A percentile compares a stretch with the other conserved stretches of the same genome.
phyloP scores from a whole-genome alignment of 495 filamentous ascomycete genomes.

The Aspergillus avenaceus region DNA sequence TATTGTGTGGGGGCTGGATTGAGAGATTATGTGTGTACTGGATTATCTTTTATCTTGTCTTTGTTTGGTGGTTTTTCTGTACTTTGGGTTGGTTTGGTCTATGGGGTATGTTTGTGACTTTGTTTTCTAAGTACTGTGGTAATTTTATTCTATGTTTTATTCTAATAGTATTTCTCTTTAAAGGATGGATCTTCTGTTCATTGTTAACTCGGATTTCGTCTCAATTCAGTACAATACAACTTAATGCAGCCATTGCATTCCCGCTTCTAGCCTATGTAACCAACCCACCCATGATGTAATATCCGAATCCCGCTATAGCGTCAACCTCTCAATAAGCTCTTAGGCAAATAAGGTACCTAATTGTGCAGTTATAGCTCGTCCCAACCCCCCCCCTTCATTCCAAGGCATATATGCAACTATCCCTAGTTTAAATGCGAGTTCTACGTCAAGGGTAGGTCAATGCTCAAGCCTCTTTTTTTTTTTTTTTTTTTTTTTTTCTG shows the following conservation, averaged over 20 bases:
- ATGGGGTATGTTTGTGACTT: no score
- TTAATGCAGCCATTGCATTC: neutral
- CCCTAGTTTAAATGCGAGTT: neutral
- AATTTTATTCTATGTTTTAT: no score
- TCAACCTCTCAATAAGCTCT: neutral
- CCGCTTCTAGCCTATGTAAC: neutral
- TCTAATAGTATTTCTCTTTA: no score
- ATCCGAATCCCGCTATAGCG: neutral
- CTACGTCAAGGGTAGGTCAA: slow-evolving; percentile 13
- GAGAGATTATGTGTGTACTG: no score
- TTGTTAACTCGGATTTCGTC: no score
- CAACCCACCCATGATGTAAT: neutral
- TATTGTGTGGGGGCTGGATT: no score
- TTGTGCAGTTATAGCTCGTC: neutral
- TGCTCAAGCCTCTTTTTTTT: slow-evolving; percentile 10
- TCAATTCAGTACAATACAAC: no score
- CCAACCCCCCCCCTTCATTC: neutral
- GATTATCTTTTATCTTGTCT: no score
- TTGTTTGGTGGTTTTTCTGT: no score
- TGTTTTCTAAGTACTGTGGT: no score
- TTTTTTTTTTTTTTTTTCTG: slow-evolving; percentile 1
- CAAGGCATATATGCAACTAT: slow-evolving; percentile 8
- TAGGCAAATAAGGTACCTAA: neutral
- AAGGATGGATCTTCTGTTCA: no score
- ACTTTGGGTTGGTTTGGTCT: no score